Base-by-base conservation (phyloP, 2,329 filamentous ascomycete genomes). In the Penicillium italicum region DNA sequence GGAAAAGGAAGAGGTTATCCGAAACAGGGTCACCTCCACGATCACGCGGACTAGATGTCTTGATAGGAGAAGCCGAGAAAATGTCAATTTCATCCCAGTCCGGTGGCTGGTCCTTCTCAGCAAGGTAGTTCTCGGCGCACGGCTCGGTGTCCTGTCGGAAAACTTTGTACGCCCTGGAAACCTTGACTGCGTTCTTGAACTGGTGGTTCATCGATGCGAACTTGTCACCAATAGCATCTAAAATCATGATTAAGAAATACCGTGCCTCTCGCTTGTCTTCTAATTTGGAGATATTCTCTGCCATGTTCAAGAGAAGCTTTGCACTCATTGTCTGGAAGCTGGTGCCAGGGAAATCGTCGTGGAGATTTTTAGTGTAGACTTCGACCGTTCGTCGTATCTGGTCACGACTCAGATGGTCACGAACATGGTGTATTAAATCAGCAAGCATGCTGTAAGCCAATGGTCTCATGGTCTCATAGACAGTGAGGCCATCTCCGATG, bases 241-340 rank as follows among this genome's bases (percentile, higher is more conserved):
- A 78, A 42, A 99, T 97, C 85, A 96, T 94, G 69, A 99, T 91
- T 58, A 99, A 78, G 71, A 96, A 96, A 72, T 97, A 92, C 6
- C 95, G 87, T 24, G 94, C 94, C 72, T 99, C 93, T 41, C 88
- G 85, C 76, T 97, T 99, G 70, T 96, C 90, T 20, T 89, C 88
- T 65, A 99, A 83, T 72, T 93, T 96, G 1, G 92, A 90, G 68
- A 99, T 99, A 71, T 91, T 96, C 68, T 99, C 95, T 0, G 93
- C 94, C 91, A 99, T 95, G 72, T 99, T 99, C 12, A 99, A 80
- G 0, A 99, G 79, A 3, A 99, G 80, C 73, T 97, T 99, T 0
- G 94, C 95, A 66, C 94, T 97, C 94, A 99, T 99, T 0, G 94
- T 99, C 74, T 99, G 95, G 70, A 99, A 99, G 73, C 93, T 99